Conservation (phyloP, 306 rosid species). For the Phaseolus lunatus region DNA sequence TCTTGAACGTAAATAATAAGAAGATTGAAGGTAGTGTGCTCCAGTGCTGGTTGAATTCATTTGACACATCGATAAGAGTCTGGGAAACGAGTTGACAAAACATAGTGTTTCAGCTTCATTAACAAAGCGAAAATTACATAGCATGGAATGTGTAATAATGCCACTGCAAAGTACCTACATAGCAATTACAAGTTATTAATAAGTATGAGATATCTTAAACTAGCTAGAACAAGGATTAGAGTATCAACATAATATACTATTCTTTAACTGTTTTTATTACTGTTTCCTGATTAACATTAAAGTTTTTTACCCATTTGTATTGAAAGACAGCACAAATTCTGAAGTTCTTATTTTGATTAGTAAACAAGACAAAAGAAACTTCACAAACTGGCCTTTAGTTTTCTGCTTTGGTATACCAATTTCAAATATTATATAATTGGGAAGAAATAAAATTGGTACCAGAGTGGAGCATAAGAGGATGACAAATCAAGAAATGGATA, state of each 20-base stretch:
- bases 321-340: no score
- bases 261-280: no score
- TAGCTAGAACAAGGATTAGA: background rate
- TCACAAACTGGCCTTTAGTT: background rate
- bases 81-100: conserved; percentile 62
- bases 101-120: conserved; percentile 78
- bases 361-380: background rate
- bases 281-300: no score
- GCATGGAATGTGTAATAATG: conserved; percentile 85
- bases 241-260: background rate
- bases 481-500: conserved; percentile 97
- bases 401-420: background rate
- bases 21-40: conserved; percentile 16
- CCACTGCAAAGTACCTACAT: conserved; percentile 82
- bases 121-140: conserved; percentile 77
- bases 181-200: conserved; percentile 10
- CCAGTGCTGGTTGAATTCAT: conserved; percentile 37
- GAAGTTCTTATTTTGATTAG: background rate
- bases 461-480: conserved; percentile 84
- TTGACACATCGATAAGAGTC: conserved; percentile 63
- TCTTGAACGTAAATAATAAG: conserved; percentile 28
- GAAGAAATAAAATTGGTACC: conserved; percentile 54
- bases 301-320: no score
- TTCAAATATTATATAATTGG: background rate
- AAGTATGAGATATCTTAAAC: background rate